Percentiles rank a stretch among this genome's conserved stretches.
phyloP scores from a whole-genome alignment of 306 rosid genomes.

The Macrotyloma uniflorum region DNA sequence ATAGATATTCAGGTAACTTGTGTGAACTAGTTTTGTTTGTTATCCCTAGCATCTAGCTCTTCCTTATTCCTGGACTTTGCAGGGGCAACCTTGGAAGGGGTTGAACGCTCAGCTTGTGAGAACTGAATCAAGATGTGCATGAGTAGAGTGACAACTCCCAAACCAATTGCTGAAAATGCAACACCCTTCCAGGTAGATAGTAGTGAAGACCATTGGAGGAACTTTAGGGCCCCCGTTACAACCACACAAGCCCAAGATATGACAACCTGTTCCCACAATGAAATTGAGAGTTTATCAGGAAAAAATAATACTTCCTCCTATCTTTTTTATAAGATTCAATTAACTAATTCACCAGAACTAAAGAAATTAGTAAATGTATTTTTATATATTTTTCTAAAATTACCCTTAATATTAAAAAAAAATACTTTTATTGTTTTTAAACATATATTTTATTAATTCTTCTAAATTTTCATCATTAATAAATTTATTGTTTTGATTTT shows the following conservation, averaged over 20 bases:
- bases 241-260: conserved; percentile 65
- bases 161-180: conserved; percentile 49
- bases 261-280: conserved; percentile 57
- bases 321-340: too few species aligned
- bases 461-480: neutral
- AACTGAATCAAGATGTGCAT: conserved; percentile 77
- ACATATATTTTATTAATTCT: too few species aligned
- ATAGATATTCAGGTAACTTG: neutral
- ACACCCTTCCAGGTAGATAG: conserved; percentile 78
- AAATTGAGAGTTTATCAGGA: neutral
- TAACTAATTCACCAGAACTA: too few species aligned
- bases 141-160: conserved; percentile 60
- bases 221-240: conserved; percentile 55
- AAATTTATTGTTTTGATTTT: too few species aligned
- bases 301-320: too few species aligned
- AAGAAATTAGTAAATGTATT: too few species aligned
- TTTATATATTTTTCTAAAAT: too few species aligned
- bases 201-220: conserved; percentile 63
- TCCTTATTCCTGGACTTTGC: conserved; percentile 42
- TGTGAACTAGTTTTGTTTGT: conserved; percentile 51
- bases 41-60: conserved; percentile 1
- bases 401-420: too few species aligned
- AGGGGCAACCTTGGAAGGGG: conserved; percentile 64
- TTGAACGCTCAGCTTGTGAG: conserved; percentile 78
- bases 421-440: neutral